Conservation (phyloP, 2,329 filamentous ascomycete species). For the Lachnellula hyalina region DNA sequence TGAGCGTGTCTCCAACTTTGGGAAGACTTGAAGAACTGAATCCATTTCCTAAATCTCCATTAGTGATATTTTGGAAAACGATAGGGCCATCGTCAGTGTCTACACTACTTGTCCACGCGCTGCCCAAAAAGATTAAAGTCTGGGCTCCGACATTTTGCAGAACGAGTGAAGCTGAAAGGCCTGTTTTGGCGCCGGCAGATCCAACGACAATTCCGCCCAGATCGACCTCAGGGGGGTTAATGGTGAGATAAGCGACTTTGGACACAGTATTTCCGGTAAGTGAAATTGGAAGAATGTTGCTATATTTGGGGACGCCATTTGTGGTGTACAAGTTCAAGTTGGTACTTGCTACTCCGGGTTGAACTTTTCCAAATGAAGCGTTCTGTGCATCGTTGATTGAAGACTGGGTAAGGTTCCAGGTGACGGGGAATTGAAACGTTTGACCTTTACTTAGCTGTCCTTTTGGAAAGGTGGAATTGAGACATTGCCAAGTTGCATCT, state of each 20-base stretch:
- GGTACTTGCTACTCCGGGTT: constrained; percentile 34
- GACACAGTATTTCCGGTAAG: constrained; percentile 37
- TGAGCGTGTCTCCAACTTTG: constrained; percentile 28
- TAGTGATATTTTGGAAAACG: constrained; percentile 30
- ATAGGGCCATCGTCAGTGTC: constrained; percentile 10
- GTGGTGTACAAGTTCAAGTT: constrained; percentile 36
- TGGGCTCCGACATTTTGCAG: constrained; percentile 36
- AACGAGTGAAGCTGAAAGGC: constrained; percentile 30
- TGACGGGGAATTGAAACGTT: constrained; percentile 37
- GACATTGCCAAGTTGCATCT: constrained; percentile 34
- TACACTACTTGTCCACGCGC: constrained; percentile 31
- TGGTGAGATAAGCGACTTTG: constrained; percentile 32
- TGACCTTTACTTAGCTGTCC: constrained; percentile 33
- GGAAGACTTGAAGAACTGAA: constrained; percentile 32
- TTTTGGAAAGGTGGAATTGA: constrained; percentile 35
- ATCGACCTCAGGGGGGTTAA: constrained; percentile 35
- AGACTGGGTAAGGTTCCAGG: constrained; percentile 33
- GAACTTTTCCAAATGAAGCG: constrained; percentile 24
- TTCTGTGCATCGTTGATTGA: constrained; percentile 23
- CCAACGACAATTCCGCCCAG: constrained; percentile 37
- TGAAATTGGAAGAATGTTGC: constrained; percentile 34
- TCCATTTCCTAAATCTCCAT: constrained; percentile 29
- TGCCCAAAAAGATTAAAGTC: constrained; percentile 33
- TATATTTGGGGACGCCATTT: constrained; percentile 34
- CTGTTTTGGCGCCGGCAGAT: constrained; percentile 23